Evolutionary conservation across 23 red algal species (phyloP), one percentile per base, ranked within the genome.

Genomic region (Gracilaria vermiculophylla): DNA sequence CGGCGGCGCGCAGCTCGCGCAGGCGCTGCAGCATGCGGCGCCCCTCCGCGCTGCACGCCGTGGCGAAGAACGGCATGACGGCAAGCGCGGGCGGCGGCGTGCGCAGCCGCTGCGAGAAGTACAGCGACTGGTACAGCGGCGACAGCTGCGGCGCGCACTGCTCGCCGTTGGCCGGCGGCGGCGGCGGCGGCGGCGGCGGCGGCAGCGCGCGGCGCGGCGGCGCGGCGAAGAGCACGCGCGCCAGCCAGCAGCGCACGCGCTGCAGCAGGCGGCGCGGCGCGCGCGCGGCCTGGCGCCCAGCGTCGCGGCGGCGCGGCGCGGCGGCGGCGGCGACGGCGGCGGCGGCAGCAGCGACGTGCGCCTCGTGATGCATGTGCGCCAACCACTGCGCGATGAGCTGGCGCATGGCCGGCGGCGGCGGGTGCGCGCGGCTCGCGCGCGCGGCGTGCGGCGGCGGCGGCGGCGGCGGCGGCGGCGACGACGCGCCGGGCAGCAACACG

Each of bases 61-160:
- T 7, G 34, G 42, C 34, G 64, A 70, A 70, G 64, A 70, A 70
- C 37, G 64, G 64, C 64, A 70, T 70, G 34, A 70, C 64, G n/a
- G 27, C n/a, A 6, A 21, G 27, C n/a, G 35, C 28, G 28, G 21
- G 14, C 10, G 21, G 2, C 25, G 5, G 9, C 28, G 2, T 29
- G 7, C 11, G 12, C 14, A 70, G 31, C 1, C 64, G 33, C n/a
- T 70, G 33, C 33, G 64, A 39, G 13, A 70, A 70, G 64, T 70
- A 70, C 15, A 70, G 64, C 33, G 64, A 70, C n/a, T 70, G 64
- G 33, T 41, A 70, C 17, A 70, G 20, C 34, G 64, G 64, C 31
- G 64, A 70, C 17, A 70, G 34, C 1, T 39, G 33, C 10, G 33
- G 37, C 64, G 33, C 3, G 28, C 31, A 60, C 55, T 60, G 55